These are phyloP conservation scores for Tulasnella sp. DNA, from an alignment of 768 basidiomycete species.

Conservation along the genomic window DNA sequence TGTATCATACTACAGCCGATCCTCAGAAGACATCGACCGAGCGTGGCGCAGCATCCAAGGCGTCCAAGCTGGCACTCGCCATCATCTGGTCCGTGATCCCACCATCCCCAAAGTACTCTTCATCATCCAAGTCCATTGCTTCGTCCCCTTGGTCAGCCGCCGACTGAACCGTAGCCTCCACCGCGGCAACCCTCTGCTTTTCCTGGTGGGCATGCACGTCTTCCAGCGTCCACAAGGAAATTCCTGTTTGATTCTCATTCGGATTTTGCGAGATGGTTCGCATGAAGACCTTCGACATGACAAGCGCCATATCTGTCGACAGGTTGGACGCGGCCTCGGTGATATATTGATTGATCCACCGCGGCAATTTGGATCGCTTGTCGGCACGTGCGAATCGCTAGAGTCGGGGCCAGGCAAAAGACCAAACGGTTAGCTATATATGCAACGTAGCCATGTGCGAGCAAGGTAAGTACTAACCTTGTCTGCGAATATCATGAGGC, in stretches of 20 bases:
- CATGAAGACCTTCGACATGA: conserved; percentile 92
- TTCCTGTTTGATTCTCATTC: conserved; percentile 88
- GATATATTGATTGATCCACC: conserved; percentile 99
- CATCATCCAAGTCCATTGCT: conserved; percentile 30
- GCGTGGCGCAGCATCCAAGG: conserved; percentile 18
- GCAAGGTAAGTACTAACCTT: conserved; percentile 54
- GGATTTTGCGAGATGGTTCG: conserved; percentile 97
- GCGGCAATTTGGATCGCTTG: conserved; percentile 89
- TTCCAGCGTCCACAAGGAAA: conserved; percentile 90
- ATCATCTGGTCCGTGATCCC: conserved; percentile 56
- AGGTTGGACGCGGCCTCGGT: conserved; percentile 96
- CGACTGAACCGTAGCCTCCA: conserved; percentile 32
- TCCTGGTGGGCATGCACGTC: conserved; percentile 80
- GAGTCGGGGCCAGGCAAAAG: neutral
- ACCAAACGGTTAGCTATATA: neutral
- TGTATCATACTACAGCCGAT: neutral
- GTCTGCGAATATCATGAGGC: conserved; percentile 98
- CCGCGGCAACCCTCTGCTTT: conserved; percentile 59
- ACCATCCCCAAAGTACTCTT: conserved; percentile 39
- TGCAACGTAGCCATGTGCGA: too few relatives aligned
- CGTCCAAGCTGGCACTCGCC: conserved; percentile 41
- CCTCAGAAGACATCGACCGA: neutral
- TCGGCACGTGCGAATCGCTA: conserved; percentile 88
- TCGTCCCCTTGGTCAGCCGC: conserved; percentile 23
- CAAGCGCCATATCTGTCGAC: conserved; percentile 95